Base-by-base conservation (phyloP, 1,284 basidiomycete genomes). In the Chalciporus sp. region DNA sequence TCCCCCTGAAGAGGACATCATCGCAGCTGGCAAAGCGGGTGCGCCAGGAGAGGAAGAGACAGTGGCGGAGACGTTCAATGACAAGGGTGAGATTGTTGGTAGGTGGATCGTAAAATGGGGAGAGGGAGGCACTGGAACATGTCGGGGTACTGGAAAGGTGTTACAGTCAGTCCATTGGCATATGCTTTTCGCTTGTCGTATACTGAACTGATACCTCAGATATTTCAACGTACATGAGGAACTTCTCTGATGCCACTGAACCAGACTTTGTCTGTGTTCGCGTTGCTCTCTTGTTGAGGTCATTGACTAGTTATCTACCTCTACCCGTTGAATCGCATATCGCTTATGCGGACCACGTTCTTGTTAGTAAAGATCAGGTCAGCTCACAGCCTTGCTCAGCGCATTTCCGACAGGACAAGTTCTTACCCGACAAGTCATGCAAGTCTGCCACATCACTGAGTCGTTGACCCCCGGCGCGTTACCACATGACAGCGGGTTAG, bases 201-300 rank as follows among this genome's bases (percentile, higher is more conserved):
- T n/a, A 10, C 27, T 20, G 11, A 40, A 33, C 11, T 51, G 53
- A 51, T 46, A 19, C 8, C 27, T 28, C 56, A 87, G 91, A 57
- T 77, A 90, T 66, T 94, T 93, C 69, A 92, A 92, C 62, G 88
- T 94, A 31, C 92, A 94, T 61, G 86, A 92, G 66, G 90, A 94
- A 66, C 72, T 92, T 26, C 67, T 94, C 16, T 69, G 56, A 69
- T 49, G 26, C 31, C 6, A 16, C 37, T 17, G 37, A 33, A 12
- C 19, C n/a, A 26, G 29, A 39, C 23, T 12, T 37, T 8, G 8
- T 31, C 44, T 47, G 4, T 20, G 23, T n/a, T 48, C 31, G 39
- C 45, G 10, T 45, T 48, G 17, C 26, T 2, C 40, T 23, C 19
- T 9, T 14, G 29, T 42, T 42, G 23, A 33, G 63, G 42, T 47